phyloP scores from a whole-genome alignment of 2,329 filamentous ascomycete species.

The Gaeumannomyces sp. region DNA sequence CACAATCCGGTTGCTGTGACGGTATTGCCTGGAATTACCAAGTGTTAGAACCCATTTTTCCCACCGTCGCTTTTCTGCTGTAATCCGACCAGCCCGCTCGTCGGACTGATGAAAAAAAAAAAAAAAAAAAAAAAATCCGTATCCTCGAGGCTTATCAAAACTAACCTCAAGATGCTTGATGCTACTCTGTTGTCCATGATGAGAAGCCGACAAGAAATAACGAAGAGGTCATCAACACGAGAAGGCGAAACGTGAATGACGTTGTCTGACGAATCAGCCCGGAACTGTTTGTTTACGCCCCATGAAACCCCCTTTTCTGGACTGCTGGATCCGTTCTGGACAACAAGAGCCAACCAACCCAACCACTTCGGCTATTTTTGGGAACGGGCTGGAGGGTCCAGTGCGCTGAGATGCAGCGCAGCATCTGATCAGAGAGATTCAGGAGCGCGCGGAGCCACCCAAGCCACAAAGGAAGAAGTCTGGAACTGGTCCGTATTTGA shows the following conservation, averaged over 20 bases:
- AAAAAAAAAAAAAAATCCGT: too few species aligned
- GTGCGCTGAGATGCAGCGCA: neutral
- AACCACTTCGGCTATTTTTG: neutral
- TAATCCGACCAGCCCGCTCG: neutral
- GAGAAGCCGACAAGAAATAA: too few species aligned
- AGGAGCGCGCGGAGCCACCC: neutral
- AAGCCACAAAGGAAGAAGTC: neutral
- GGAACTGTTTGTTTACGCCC: neutral
- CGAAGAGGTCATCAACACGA: neutral
- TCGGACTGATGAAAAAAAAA: neutral
- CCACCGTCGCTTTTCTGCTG: neutral
- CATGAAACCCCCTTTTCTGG: neutral
- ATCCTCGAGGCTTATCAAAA: too few species aligned
- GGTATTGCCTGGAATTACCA: neutral
- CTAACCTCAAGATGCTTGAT: neutral
- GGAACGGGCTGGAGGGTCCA: neutral
- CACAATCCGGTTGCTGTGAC: neutral
- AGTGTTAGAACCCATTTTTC: neutral
- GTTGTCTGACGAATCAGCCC: neutral
- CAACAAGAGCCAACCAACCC: neutral
- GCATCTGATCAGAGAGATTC: neutral
- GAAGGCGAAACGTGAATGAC: neutral
- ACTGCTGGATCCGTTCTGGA: neutral
- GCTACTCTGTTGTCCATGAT: neutral
- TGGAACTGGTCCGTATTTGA: neutral